A percentile compares a stretch with the other conserved stretches of the same genome.
These are phyloP conservation scores for Daldinia concentrica DNA, from an alignment of 495 filamentous ascomycete genomes.

Conservation along the genomic window DNA sequence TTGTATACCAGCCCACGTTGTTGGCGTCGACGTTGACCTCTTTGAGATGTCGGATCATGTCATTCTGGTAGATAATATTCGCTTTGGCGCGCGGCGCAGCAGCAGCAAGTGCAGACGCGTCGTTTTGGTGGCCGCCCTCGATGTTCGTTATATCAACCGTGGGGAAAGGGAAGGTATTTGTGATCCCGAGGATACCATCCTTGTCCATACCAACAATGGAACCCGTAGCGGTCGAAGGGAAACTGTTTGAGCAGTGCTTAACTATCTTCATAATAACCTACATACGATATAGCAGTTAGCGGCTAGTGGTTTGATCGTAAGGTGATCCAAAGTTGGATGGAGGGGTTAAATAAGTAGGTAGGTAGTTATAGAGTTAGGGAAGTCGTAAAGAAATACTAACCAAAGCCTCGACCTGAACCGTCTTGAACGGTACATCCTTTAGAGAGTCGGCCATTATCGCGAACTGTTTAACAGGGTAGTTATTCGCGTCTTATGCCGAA, in stretches of 20 bases:
- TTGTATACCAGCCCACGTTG: slow-evolving; percentile 98
- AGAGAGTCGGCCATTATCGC: slow-evolving; percentile 55
- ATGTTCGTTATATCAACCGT: slow-evolving; percentile 74
- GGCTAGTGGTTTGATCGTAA: neutral
- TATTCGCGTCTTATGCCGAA: neutral
- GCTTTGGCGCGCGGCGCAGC: slow-evolving; percentile 91
- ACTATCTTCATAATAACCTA: slow-evolving; percentile 97
- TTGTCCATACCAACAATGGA: slow-evolving; percentile 93
- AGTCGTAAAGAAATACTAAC: slow-evolving; percentile 55
- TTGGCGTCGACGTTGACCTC: slow-evolving; percentile 99
- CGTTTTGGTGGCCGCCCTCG: slow-evolving; percentile 80
- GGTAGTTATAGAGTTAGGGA: no score
- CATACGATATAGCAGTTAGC: slow-evolving; percentile 20
- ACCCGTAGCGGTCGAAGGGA: slow-evolving; percentile 89
- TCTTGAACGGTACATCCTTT: slow-evolving; percentile 73
- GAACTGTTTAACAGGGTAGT: slow-evolving; percentile 7
- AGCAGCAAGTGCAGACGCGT: slow-evolving; percentile 78
- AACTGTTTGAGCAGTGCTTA: slow-evolving; percentile 86
- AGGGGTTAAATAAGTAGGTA: slow-evolving; percentile 12
- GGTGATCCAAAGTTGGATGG: neutral
- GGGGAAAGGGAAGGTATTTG: slow-evolving; percentile 95
- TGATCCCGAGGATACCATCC: slow-evolving; percentile 84
- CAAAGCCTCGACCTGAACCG: slow-evolving; percentile 87
- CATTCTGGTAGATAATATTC: slow-evolving; percentile 87
- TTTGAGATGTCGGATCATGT: slow-evolving; percentile 95